Conservation (phyloP, 208 protist genomes). For the Lotmaria passim region DNA sequence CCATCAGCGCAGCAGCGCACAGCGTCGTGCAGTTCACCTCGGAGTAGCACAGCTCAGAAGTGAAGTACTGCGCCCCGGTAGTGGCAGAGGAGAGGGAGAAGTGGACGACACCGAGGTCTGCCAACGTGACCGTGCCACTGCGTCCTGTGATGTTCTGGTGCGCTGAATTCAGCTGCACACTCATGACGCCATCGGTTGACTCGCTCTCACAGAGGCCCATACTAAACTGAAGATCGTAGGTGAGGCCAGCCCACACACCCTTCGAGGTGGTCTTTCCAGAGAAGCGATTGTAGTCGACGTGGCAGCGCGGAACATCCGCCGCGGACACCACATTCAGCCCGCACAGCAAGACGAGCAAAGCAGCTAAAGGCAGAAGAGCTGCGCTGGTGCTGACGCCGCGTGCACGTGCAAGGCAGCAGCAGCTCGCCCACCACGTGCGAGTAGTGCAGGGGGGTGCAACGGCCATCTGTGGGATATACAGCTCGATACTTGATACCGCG, state of each 20-base stretch:
- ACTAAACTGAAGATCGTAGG: slow-evolving; percentile 42
- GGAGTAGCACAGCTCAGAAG: slow-evolving; percentile 46
- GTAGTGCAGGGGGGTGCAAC: no score
- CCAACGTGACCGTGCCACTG: slow-evolving; percentile 29
- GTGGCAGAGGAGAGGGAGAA: slow-evolving; percentile 27
- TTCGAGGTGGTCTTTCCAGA: slow-evolving; percentile 35
- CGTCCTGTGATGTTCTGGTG: slow-evolving; percentile 29
- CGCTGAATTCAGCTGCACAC: slow-evolving; percentile 41
- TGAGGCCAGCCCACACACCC: slow-evolving; percentile 53
- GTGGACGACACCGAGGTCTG: slow-evolving; percentile 27
- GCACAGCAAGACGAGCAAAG: not conserved
- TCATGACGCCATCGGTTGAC: slow-evolving; percentile 32
- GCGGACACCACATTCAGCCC: not conserved
- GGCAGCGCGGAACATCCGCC: slow-evolving; percentile 36
- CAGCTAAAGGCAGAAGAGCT: no score
- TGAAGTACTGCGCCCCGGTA: slow-evolving; percentile 39
- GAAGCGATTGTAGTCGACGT: slow-evolving; percentile 47
- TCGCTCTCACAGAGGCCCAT: slow-evolving; percentile 43
- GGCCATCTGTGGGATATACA: no score
- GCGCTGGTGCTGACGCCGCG: no score
- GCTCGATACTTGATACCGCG: no score
- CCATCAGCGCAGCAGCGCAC: slow-evolving; percentile 34
- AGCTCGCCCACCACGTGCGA: no score
- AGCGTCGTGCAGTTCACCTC: slow-evolving; percentile 46
- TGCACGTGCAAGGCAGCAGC: no score